Evolutionary conservation across 208 protist genomes (phyloP), one percentile per base, ranked within the genome.

Genomic region (Crithidia sp.): DNA sequence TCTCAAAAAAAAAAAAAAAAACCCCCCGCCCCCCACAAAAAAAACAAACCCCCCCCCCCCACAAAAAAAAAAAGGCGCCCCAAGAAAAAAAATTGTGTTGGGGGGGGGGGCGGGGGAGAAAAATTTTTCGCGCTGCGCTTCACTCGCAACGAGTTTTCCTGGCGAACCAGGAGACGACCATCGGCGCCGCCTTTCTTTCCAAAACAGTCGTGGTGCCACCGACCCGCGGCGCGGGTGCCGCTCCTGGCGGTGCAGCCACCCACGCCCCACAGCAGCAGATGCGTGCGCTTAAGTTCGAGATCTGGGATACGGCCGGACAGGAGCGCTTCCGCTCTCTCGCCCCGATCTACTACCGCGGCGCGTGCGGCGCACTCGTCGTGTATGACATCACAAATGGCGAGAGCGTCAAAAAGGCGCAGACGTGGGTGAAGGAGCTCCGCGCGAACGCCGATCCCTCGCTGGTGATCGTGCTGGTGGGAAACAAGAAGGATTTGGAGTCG

Each of bases 311-410:
- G 12, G 94, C 94, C 17, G 94, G 94, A 2, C 94, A 97, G 85
- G 94, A 97, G 77, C 92, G 92, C 40, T 97, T 95, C 68, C 86
- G 93, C 61, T 93, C 93, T 14, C 84, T 98, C 12, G 94, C 93
- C 12, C 93, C 93, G 17, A 97, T 97, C 47, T 98, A 98, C 81
- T 98, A 98, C 83, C 90, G 95, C 62, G 91, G 92, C n/a, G 92
- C 95, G 12, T 90, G 83, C 57, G 94, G 90, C 55, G 94, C 94
- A 10, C 71, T 99, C 8, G 88, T 99, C 7, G 98, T 99, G 52
- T 99, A 99, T 77, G 98, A 99, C 79, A 98, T 99, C 66, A 99
- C 98, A 7, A 98, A 95, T 83, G 86, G 87, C 66, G 93, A 98
- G 68, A 98, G 91, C 71, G 95, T 99, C 68, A 77, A 88, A 60